Conservation (phyloP, 371 early-diverging fungal genomes). For the Apophysomyces sp. region DNA sequence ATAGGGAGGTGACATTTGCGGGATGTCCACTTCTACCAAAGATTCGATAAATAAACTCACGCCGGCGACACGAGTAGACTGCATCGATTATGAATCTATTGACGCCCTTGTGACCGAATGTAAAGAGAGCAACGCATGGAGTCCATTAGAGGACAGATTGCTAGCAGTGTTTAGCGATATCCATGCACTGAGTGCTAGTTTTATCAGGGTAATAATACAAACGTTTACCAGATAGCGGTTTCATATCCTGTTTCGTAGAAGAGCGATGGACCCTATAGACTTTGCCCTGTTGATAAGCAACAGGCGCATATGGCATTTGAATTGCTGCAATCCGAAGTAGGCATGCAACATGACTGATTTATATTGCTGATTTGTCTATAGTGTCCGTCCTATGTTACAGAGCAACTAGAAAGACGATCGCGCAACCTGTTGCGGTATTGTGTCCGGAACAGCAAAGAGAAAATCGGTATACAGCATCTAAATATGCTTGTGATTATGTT, state of each 20-base stretch:
- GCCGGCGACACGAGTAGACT: neutral
- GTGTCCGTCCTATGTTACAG: slow-evolving; percentile 4
- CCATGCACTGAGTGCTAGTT: slow-evolving; percentile 13
- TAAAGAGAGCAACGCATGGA: slow-evolving; percentile 12
- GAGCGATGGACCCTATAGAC: neutral
- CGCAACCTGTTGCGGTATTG: slow-evolving; percentile 4
- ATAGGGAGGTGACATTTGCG: too few relatives aligned
- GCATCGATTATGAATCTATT: neutral
- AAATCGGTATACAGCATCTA: slow-evolving; percentile 7
- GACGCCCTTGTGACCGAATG: neutral
- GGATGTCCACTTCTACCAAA: too few relatives aligned
- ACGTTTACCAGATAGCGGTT: slow-evolving; percentile 20
- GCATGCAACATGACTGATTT: neutral
- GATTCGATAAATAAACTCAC: neutral
- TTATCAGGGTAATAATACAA: slow-evolving; percentile 18
- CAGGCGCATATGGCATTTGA: slow-evolving; percentile 8
- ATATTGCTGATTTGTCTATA: neutral
- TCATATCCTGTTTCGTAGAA: slow-evolving; percentile 19
- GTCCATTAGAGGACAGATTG: slow-evolving; percentile 6
- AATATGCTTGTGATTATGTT: slow-evolving; percentile 35
- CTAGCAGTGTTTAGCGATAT: slow-evolving; percentile 11
- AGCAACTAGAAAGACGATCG: slow-evolving; percentile 1
- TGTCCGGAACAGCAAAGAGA: neutral
- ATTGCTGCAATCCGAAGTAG: neutral
- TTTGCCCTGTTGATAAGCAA: slow-evolving; percentile 20